phyloP scores from a whole-genome alignment of 2,329 filamentous ascomycete genomes.

The Piedraia hortae region DNA sequence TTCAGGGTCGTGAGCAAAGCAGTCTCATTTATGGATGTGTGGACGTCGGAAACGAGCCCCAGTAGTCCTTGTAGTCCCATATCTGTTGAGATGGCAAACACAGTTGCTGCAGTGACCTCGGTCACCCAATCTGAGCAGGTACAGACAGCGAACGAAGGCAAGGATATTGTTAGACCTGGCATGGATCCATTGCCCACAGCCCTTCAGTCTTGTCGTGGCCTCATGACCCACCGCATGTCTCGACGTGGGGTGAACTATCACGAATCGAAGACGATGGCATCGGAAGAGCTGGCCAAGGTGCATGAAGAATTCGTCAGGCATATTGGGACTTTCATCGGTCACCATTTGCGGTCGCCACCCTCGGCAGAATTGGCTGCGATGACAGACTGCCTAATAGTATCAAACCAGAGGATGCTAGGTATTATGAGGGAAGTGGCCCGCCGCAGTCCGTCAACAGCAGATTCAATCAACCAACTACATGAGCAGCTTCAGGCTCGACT shows the following conservation, averaged over 20 bases:
- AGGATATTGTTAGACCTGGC: too few species aligned
- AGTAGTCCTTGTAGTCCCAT: too few species aligned
- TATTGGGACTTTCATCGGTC: slow-evolving; percentile 76
- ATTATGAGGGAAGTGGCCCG: slow-evolving; percentile 62
- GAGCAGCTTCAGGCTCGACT: slow-evolving; percentile 55
- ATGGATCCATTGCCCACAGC: background rate
- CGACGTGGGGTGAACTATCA: slow-evolving; percentile 5
- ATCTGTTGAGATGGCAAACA: background rate
- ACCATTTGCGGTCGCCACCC: slow-evolving; percentile 80
- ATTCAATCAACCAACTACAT: slow-evolving; percentile 39
- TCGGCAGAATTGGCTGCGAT: slow-evolving; percentile 56
- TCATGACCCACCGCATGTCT: slow-evolving; percentile 10
- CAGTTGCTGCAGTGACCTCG: background rate
- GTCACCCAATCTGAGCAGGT: background rate
- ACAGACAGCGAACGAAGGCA: background rate
- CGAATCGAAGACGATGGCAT: slow-evolving; percentile 39
- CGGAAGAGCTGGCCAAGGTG: slow-evolving; percentile 48
- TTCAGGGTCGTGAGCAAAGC: slow-evolving; percentile 85
- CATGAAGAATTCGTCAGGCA: slow-evolving; percentile 79
- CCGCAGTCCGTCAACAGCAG: slow-evolving; percentile 41
- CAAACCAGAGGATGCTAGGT: slow-evolving; percentile 50
- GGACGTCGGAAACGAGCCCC: slow-evolving; percentile 19
- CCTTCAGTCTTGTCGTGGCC: slow-evolving; percentile 1
- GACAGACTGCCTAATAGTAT: slow-evolving; percentile 57
- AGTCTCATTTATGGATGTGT: slow-evolving; percentile 66